Evolutionary conservation across 345 rosid species (phyloP).

Genomic region (Chamaenerion angustifolium): DNA sequence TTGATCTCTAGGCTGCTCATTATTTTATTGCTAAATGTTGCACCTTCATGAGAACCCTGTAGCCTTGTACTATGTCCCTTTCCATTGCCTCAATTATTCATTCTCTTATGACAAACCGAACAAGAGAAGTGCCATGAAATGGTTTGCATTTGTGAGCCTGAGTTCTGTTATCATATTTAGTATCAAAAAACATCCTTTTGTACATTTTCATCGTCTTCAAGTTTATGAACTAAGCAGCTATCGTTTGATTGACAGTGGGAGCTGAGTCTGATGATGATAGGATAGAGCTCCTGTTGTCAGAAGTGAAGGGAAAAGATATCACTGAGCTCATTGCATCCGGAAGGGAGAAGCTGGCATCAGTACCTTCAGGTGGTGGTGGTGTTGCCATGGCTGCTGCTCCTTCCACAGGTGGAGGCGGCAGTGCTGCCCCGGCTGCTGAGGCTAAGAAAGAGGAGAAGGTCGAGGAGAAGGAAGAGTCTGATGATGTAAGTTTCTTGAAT

Average conservation of each 20-base stretch:
- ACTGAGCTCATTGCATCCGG: conserved; percentile 74
- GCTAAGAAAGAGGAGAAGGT: conserved; percentile 69
- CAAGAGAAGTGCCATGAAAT: no score
- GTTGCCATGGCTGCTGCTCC: conserved; percentile 12
- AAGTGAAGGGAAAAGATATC: conserved; percentile 57
- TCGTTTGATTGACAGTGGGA: conserved; percentile 36
- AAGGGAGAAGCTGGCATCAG: conserved; percentile 69
- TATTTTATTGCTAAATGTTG: no score
- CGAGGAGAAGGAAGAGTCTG: conserved; percentile 70
- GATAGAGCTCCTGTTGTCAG: conserved; percentile 45
- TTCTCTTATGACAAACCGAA: no score
- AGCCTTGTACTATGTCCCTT: no score
- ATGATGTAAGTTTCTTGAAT: conserved; percentile 35
- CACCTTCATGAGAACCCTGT: no score
- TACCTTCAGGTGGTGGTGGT: conserved; percentile 51
- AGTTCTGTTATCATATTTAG: no score
- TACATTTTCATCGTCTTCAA: neutral
- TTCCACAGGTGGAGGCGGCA: conserved; percentile 8
- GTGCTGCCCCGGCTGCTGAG: conserved; percentile 44
- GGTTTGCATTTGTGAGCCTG: no score
- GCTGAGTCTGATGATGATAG: conserved; percentile 46
- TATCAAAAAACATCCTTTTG: neutral
- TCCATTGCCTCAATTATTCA: no score
- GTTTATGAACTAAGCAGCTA: neutral
- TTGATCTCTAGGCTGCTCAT: no score